Conservation (phyloP, 352 stramenopile genomes). For the Phytophthora sp. region DNA sequence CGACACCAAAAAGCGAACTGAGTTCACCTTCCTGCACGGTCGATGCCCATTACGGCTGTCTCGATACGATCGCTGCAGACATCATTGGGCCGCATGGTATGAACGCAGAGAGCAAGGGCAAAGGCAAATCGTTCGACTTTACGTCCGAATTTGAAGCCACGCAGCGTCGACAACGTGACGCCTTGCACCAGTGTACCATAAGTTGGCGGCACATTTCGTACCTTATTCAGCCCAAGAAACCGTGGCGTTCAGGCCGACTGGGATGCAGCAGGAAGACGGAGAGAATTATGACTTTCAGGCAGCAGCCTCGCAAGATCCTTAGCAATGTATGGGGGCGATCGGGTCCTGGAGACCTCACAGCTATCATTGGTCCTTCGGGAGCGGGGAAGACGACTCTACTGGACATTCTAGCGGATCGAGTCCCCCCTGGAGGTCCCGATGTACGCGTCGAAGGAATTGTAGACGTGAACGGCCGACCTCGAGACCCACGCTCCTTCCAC, state of each 20-base stretch:
- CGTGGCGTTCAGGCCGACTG: conserved; percentile 11
- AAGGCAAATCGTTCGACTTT: conserved; percentile 25
- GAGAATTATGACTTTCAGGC: neutral
- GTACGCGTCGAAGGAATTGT: conserved; percentile 55
- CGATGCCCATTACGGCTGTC: conserved; percentile 24
- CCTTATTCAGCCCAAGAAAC: conserved; percentile 44
- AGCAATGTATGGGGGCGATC: conserved; percentile 65
- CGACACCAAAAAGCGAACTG: conserved; percentile 14
- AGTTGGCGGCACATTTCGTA: conserved; percentile 70
- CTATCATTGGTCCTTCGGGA: conserved; percentile 71
- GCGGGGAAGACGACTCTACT: conserved; percentile 71
- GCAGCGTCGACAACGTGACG: conserved; percentile 22
- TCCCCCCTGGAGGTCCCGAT: conserved; percentile 15
- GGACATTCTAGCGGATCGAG: conserved; percentile 65
- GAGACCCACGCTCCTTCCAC: conserved; percentile 46
- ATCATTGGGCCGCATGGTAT: neutral
- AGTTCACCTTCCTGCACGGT: conserved; percentile 23
- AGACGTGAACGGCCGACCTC: conserved; percentile 54
- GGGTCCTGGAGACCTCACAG: conserved; percentile 63
- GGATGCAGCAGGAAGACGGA: neutral
- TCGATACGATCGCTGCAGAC: conserved; percentile 3
- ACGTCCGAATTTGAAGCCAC: conserved; percentile 23
- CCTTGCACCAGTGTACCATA: conserved; percentile 47
- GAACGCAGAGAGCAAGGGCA: conserved; percentile 18
- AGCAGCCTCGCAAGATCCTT: conserved; percentile 45